phyloP scores from a whole-genome alignment of 1,139 yeast genomes.

The Blastobotrys serpentis region DNA sequence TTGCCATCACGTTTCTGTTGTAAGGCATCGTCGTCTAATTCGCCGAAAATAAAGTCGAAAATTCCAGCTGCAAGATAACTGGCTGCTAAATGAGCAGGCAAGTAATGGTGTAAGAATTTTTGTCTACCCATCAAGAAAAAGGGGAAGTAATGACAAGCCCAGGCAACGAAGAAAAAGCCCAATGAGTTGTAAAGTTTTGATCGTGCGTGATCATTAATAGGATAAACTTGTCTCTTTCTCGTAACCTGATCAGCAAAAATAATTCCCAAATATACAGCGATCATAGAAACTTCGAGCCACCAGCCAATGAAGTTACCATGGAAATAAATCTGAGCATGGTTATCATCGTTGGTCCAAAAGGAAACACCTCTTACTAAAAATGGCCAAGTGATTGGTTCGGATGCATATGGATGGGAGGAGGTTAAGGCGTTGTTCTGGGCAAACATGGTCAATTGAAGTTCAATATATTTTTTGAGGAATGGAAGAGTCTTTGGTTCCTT shows the following conservation, averaged over 20 bases:
- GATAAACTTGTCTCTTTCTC: slow-evolving; percentile 63
- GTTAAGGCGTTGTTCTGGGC: slow-evolving; percentile 84
- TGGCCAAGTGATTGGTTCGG: slow-evolving; percentile 96
- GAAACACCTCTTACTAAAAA: slow-evolving; percentile 86
- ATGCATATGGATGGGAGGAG: slow-evolving; percentile 93
- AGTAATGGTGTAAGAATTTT: slow-evolving; percentile 92
- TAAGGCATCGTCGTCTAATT: slow-evolving; percentile 37
- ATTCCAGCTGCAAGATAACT: slow-evolving; percentile 81
- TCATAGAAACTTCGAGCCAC: slow-evolving; percentile 76
- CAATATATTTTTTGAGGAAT: slow-evolving; percentile 84
- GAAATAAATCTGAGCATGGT: slow-evolving; percentile 72
- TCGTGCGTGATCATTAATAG: slow-evolving; percentile 63
- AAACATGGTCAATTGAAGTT: slow-evolving; percentile 86
- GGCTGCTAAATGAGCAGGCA: slow-evolving; percentile 93
- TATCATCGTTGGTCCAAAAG: slow-evolving; percentile 81
- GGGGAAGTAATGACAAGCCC: slow-evolving; percentile 86
- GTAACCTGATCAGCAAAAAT: slow-evolving; percentile 73
- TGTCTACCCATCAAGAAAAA: slow-evolving; percentile 88
- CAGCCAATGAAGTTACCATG: slow-evolving; percentile 89
- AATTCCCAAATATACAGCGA: slow-evolving; percentile 64
- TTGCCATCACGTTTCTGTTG: slow-evolving; percentile 16
- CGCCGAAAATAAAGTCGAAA: slow-evolving; percentile 74
- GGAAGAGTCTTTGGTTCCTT: slow-evolving; percentile 56
- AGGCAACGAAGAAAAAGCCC: slow-evolving; percentile 82
- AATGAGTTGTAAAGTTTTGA: slow-evolving; percentile 75